A percentile compares a stretch with the other conserved stretches of the same genome.
Evolutionary conservation across 495 filamentous ascomycete genomes (phyloP).

Genomic region (Amphirosellinia nigrospora): DNA sequence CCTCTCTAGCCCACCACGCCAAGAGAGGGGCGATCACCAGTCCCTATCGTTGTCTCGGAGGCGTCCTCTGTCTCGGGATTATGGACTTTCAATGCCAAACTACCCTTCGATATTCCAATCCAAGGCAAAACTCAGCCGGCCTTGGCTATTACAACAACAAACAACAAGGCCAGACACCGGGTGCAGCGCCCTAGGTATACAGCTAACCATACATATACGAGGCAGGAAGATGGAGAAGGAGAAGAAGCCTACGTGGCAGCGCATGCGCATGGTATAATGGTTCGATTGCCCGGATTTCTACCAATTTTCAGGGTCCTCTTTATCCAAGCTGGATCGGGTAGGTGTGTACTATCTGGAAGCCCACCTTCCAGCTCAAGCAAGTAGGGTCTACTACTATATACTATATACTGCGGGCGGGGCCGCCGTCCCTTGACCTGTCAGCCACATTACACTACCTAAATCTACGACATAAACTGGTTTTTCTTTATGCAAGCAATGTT

Average conservation of each 20-base stretch:
- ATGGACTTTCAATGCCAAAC: not conserved
- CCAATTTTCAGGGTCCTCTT: constrained; percentile 11
- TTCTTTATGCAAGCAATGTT: not conserved
- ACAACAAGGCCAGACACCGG: not conserved
- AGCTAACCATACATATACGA: constrained; percentile 3
- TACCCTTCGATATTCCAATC: not conserved
- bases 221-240: not conserved
- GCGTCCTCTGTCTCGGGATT: not conserved
- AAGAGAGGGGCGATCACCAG: constrained; percentile 15
- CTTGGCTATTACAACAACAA: constrained; percentile 8
- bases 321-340: constrained; percentile 4
- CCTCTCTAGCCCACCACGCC: constrained; percentile 1
- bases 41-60: constrained; percentile 14
- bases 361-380: not conserved
- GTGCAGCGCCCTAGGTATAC: not conserved
- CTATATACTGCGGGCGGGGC: constrained; percentile 12
- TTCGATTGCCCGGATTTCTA: constrained; percentile 7
- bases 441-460: not conserved
- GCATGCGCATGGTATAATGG: constrained; percentile 10
- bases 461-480: not conserved
- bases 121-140: not conserved
- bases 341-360: not conserved
- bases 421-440: not conserved
- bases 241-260: constrained; percentile 3
- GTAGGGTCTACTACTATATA: constrained; percentile 2